These are phyloP conservation scores for Ceratobasidium sp. DNA, from an alignment of 1,284 basidiomycete genomes.

Conservation along the genomic window DNA sequence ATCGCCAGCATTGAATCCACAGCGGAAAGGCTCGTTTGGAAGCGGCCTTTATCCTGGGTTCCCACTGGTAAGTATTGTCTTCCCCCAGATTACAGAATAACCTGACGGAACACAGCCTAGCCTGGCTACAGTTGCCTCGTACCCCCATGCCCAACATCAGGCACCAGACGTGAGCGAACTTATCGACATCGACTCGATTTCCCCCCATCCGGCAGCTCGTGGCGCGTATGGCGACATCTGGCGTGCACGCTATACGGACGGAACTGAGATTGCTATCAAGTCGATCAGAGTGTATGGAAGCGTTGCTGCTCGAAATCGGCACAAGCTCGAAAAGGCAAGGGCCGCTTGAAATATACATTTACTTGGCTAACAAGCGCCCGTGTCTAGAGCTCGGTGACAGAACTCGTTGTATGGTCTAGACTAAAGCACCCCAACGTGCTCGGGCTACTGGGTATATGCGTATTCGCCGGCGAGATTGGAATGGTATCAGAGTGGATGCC, in stretches of 20 bases:
- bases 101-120: neutral
- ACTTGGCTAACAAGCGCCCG: neutral
- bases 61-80: neutral
- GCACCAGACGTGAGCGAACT: neutral
- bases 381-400: conserved; percentile 4
- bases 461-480: conserved; percentile 20
- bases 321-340: conserved; percentile 11
- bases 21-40: neutral
- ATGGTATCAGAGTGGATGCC: conserved; percentile 37
- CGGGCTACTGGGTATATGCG: conserved; percentile 21
- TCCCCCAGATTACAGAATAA: neutral
- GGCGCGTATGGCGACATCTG: conserved; percentile 23
- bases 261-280: conserved; percentile 13
- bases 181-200: neutral
- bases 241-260: conserved; percentile 9
- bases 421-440: conserved; percentile 19
- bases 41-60: neutral
- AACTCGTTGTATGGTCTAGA: conserved; percentile 5
- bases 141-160: conserved; percentile 3
- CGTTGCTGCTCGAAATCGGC: neutral
- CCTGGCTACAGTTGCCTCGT: neutral
- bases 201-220: neutral
- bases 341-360: neutral
- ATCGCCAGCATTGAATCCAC: neutral
- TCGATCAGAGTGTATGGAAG: neutral